These are phyloP conservation scores for Cichorium intybus DNA, from an alignment of 140 eudicot genomes.

Conservation along the genomic window DNA sequence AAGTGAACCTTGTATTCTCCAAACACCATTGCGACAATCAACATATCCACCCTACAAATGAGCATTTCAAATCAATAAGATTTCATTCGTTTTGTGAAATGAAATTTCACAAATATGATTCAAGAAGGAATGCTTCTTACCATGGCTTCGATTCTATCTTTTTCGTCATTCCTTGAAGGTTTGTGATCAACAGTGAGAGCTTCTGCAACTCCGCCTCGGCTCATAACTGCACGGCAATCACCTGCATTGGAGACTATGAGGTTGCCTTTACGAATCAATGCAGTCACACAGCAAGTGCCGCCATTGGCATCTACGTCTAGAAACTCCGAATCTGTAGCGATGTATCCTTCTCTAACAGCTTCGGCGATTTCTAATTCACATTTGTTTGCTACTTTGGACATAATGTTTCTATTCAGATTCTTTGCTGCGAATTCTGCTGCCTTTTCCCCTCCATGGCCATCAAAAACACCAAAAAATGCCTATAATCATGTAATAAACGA, in stretches of 20 bases:
- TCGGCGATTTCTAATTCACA: conserved; percentile 46
- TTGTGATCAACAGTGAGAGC: conserved; percentile 76
- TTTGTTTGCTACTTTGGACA: conserved; percentile 42
- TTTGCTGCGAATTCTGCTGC: conserved; percentile 82
- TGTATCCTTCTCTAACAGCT: conserved; percentile 67
- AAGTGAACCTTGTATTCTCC: conserved; percentile 92
- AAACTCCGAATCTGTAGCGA: conserved; percentile 63
- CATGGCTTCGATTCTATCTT: conserved; percentile 53
- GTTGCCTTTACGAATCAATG: conserved; percentile 58
- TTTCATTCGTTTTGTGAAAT: background rate
- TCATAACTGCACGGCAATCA: conserved; percentile 87
- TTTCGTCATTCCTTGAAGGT: conserved; percentile 74
- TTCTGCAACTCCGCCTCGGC: conserved; percentile 86
- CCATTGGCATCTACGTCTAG: conserved; percentile 53
- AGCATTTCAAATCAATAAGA: conserved; percentile 14
- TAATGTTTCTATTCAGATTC: conserved; percentile 48
- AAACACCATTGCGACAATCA: conserved; percentile 77
- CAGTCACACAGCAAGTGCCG: conserved; percentile 88
- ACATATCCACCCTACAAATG: conserved; percentile 84
- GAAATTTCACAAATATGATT: background rate
- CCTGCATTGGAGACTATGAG: conserved; percentile 80
- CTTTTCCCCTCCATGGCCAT: conserved; percentile 87
- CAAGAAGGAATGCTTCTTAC: conserved; percentile 31
- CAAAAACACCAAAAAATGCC: conserved; percentile 92
- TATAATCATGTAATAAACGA: conserved; percentile 24